Conservation (phyloP, 495 filamentous ascomycete species). For the Cercophora sp. region DNA sequence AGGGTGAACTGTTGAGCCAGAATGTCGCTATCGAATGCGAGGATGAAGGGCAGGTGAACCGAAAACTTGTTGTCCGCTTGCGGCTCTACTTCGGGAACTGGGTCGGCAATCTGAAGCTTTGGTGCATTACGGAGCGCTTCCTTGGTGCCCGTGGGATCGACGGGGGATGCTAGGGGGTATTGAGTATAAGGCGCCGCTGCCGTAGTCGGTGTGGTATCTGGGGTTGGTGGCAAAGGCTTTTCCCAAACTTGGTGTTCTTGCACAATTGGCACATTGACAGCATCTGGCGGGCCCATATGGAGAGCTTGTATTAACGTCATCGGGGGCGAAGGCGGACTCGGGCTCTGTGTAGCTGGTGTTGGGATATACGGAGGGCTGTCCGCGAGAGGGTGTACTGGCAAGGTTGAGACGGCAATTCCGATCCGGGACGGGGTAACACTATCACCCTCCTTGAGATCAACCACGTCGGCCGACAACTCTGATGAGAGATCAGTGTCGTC, state of each 20-base stretch:
- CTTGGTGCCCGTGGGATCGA: constrained; percentile 35
- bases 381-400: constrained; percentile 62
- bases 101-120: constrained; percentile 25
- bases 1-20: constrained; percentile 93
- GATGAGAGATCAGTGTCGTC: constrained; percentile 74
- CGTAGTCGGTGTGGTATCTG: constrained; percentile 48
- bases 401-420: constrained; percentile 43
- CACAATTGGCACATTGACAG: constrained; percentile 28
- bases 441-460: constrained; percentile 46
- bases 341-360: constrained; percentile 10
- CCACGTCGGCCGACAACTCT: constrained; percentile 68
- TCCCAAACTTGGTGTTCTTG: constrained; percentile 43
- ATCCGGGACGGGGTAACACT: constrained; percentile 28
- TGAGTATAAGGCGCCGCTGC: constrained; percentile 25
- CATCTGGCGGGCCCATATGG: constrained; percentile 40
- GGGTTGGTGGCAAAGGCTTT: constrained; percentile 50
- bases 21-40: constrained; percentile 84
- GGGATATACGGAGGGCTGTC: constrained; percentile 14
- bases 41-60: constrained; percentile 82
- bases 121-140: constrained; percentile 37
- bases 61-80: constrained; percentile 28
- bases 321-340: constrained; percentile 72
- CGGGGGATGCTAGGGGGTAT: constrained; percentile 25
- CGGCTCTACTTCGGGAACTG: constrained; percentile 12
- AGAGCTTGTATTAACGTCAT: constrained; percentile 65